phyloP scores from a whole-genome alignment of 2,329 filamentous ascomycete species.

The Zymoseptoria pseudotritici region DNA sequence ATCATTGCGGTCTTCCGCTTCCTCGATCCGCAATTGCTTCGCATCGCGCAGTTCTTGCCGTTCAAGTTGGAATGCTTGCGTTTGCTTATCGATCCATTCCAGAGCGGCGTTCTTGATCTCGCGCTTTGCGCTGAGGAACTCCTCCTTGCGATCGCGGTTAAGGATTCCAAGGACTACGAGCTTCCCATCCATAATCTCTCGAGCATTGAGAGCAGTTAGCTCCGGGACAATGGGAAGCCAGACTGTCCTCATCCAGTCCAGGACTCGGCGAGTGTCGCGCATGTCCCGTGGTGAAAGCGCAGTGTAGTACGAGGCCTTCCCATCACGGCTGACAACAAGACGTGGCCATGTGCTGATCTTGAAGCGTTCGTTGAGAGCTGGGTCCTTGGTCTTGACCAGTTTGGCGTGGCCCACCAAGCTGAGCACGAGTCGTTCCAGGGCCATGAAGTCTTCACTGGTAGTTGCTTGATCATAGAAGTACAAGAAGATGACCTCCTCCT shows the following conservation, averaged over 20 bases:
- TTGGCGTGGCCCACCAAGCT: conserved; percentile 86
- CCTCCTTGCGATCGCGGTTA: conserved; percentile 68
- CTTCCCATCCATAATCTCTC: conserved; percentile 91
- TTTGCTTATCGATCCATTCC: conserved; percentile 98
- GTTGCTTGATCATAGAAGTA: conserved; percentile 98
- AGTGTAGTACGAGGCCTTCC: conserved; percentile 82
- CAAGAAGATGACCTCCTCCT: conserved; percentile 90
- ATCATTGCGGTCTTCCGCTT: conserved; percentile 88
- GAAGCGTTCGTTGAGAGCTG: conserved; percentile 68
- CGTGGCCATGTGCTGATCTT: conserved; percentile 98
- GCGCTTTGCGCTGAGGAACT: conserved; percentile 68
- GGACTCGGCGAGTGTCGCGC: conserved; percentile 72
- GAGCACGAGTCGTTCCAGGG: conserved; percentile 77
- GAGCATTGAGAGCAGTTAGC: conserved; percentile 80
- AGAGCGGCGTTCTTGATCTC: conserved; percentile 94
- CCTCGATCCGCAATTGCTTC: conserved; percentile 91
- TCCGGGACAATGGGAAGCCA: conserved; percentile 96
- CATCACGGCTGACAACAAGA: conserved; percentile 79
- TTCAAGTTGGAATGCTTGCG: conserved; percentile 83
- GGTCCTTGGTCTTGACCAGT: conserved; percentile 83
- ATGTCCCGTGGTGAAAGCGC: conserved; percentile 84
- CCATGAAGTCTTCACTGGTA: conserved; percentile 82
- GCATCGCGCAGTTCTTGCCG: conserved; percentile 87
- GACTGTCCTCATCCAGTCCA: conserved; percentile 90
- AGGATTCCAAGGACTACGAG: conserved; percentile 90